phyloP scores from a whole-genome alignment of 148 eudicot genomes.

The Limonium bicolor region DNA sequence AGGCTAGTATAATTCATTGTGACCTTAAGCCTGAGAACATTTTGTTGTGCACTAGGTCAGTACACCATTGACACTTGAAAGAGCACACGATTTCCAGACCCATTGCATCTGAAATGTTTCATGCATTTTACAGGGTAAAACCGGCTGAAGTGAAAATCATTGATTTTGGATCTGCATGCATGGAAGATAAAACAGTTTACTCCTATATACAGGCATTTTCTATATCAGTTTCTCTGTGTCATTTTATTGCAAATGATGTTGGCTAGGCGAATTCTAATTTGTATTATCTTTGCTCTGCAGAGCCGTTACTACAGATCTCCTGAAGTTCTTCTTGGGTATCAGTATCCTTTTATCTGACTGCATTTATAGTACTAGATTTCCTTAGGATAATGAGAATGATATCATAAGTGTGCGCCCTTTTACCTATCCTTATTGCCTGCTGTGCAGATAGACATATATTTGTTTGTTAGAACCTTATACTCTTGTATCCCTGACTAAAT shows the following conservation, averaged over 20 bases:
- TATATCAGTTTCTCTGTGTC: slow-evolving; percentile 1
- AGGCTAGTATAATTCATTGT: slow-evolving; percentile 92
- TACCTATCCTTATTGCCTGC: too few species aligned
- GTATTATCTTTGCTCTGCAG: slow-evolving; percentile 35
- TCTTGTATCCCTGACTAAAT: too few species aligned
- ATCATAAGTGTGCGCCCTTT: too few species aligned
- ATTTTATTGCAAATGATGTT: too few species aligned
- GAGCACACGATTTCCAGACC: background rate
- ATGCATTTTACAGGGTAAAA: slow-evolving; percentile 47
- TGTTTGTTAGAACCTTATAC: too few species aligned
- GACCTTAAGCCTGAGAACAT: slow-evolving; percentile 98
- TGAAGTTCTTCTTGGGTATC: slow-evolving; percentile 97
- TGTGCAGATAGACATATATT: too few species aligned
- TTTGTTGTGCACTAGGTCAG: slow-evolving; percentile 81
- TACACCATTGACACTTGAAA: slow-evolving; percentile 5
- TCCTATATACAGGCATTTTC: slow-evolving; percentile 81
- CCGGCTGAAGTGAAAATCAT: slow-evolving; percentile 90
- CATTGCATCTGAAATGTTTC: slow-evolving; percentile 3
- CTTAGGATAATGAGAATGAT: too few species aligned
- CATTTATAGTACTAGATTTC: too few species aligned
- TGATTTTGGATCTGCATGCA: slow-evolving; percentile 98
- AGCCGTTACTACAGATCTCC: slow-evolving; percentile 99
- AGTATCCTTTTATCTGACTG: slow-evolving; percentile 57
- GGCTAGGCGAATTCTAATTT: too few species aligned
- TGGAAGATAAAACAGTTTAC: slow-evolving; percentile 90